Evolutionary conservation across 2,329 filamentous ascomycete species (phyloP).

Genomic region (Juglanconis oblonga): DNA sequence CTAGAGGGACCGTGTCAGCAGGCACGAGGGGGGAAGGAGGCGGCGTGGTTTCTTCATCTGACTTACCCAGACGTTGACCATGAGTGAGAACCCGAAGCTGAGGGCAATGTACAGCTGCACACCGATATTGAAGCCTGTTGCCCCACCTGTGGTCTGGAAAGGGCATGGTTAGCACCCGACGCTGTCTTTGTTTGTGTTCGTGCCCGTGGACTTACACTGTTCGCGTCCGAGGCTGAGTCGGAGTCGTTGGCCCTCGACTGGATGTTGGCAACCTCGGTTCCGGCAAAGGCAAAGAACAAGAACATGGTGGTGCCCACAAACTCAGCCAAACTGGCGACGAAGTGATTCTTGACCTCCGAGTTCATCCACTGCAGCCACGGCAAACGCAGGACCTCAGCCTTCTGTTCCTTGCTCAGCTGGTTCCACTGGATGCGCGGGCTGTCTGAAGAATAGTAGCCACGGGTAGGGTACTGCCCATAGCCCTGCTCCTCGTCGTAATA

Average conservation of each 20-base stretch:
- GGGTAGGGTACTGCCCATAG: background rate
- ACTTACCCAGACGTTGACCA: conserved; percentile 44
- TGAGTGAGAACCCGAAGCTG: conserved; percentile 41
- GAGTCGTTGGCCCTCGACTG: conserved; percentile 21
- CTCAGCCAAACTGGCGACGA: conserved; percentile 36
- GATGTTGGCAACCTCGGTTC: conserved; percentile 26
- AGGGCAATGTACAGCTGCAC: conserved; percentile 36
- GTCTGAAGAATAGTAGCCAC: conserved; percentile 4
- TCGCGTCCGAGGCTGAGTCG: conserved; percentile 19
- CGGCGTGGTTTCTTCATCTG: too few relatives aligned
- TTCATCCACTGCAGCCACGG: conserved; percentile 47
- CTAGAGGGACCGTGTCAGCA: background rate
- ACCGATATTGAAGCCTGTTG: conserved; percentile 7
- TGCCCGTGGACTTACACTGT: conserved; percentile 24
- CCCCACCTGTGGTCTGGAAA: conserved; percentile 29
- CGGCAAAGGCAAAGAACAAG: conserved; percentile 39
- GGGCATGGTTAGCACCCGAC: background rate
- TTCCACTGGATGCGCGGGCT: conserved; percentile 34
- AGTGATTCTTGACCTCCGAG: conserved; percentile 42
- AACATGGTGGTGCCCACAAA: conserved; percentile 43
- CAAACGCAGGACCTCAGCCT: conserved; percentile 40
- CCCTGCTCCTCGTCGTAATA: conserved; percentile 16
- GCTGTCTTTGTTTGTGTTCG: background rate
- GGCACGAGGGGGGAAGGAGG: background rate
- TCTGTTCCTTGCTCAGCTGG: conserved; percentile 36